Percentiles rank a stretch among this genome's conserved stretches.
Evolutionary conservation across 2,329 filamentous ascomycete genomes (phyloP).

Genomic region (Coccinonectria pachysandricola): DNA sequence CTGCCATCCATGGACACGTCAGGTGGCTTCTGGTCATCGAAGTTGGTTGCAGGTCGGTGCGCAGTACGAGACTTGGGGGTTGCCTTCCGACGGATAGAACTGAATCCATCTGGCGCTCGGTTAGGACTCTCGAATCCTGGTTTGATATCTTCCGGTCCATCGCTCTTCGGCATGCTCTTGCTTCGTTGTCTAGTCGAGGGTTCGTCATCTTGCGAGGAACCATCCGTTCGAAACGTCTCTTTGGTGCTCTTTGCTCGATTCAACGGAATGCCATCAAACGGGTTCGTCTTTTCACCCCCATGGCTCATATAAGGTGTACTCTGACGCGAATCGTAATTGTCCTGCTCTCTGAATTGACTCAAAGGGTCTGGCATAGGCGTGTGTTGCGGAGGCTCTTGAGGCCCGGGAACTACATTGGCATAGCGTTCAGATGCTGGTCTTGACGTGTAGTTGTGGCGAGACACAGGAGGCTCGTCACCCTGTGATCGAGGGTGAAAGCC

Average conservation of each 20-base stretch:
- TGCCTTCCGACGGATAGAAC: constrained; percentile 13
- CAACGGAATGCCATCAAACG: constrained; percentile 39
- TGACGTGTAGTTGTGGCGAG: constrained; percentile 40
- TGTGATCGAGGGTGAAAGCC: constrained; percentile 42
- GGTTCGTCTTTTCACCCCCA: constrained; percentile 48
- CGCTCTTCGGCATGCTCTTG: constrained; percentile 21
- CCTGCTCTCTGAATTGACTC: constrained; percentile 32
- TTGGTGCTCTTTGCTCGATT: constrained; percentile 37
- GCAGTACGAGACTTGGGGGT: constrained; percentile 13
- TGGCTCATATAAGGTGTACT: constrained; percentile 47
- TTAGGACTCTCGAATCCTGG: constrained; percentile 1
- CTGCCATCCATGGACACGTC: constrained; percentile 4
- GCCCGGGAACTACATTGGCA: constrained; percentile 6
- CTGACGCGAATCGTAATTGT: constrained; percentile 38
- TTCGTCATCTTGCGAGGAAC: constrained; percentile 12
- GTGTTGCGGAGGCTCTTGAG: constrained; percentile 7
- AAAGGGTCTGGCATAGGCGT: constrained; percentile 34
- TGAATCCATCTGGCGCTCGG: constrained; percentile 6
- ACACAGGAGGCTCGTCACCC: constrained; percentile 43
- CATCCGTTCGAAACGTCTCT: constrained; percentile 22
- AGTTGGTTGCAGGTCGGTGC: constrained; percentile 7
- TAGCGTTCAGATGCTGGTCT: constrained; percentile 19
- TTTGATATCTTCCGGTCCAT: constrained; percentile 3
- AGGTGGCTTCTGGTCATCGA: constrained; percentile 7
- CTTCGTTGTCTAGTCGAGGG: constrained; percentile 20